Evolutionary conservation across 345 rosid genomes (phyloP).

Genomic region (Lepidium aucheri): DNA sequence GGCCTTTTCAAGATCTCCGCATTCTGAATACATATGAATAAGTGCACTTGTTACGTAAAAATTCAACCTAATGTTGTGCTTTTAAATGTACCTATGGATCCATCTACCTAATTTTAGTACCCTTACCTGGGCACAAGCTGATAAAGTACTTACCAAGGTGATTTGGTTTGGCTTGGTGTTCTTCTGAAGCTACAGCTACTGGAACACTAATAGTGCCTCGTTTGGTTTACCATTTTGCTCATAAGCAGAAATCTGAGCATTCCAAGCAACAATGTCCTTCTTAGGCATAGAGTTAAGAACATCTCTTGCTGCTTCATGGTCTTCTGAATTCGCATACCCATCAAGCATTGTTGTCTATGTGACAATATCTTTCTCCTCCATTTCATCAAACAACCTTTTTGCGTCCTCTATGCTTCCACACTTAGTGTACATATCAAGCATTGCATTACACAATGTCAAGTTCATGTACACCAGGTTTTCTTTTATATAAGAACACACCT

Average conservation of each 20-base stretch:
- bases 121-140: conserved; percentile 69
- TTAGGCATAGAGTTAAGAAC: conserved; percentile 47
- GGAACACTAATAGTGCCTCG: conserved; percentile 51
- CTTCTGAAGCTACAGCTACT: conserved; percentile 43
- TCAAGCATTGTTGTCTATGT: conserved; percentile 72
- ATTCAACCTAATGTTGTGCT: conserved; percentile 41
- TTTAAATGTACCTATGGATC: conserved; percentile 48
- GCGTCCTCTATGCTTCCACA: conserved; percentile 64
- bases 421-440: conserved; percentile 68
- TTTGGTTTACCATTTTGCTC: conserved; percentile 59
- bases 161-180: conserved; percentile 41
- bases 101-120: conserved; percentile 45
- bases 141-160: conserved; percentile 49
- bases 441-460: conserved; percentile 58
- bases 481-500: conserved; percentile 42
- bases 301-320: conserved; percentile 39
- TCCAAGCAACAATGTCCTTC: conserved; percentile 56
- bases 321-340: conserved; percentile 56
- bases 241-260: conserved; percentile 58
- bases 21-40: conserved; percentile 75
- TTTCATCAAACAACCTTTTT: conserved; percentile 38
- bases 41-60: conserved; percentile 51
- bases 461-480: conserved; percentile 31
- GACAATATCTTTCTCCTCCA: conserved; percentile 51
- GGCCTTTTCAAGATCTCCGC: conserved; percentile 66